Conservation (phyloP, 371 early-diverging fungal species). For the Dentiscutata heterogama region DNA sequence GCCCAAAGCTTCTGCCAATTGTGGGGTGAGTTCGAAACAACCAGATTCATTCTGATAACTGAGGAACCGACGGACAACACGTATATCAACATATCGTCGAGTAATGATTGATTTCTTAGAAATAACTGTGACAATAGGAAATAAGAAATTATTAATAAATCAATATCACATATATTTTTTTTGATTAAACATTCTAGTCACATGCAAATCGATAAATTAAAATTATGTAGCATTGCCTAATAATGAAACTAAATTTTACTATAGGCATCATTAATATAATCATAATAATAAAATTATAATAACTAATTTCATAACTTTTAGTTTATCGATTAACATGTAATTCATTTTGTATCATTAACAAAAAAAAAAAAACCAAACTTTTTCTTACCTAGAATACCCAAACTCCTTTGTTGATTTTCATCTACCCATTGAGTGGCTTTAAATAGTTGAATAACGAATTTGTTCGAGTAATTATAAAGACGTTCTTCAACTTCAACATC, state of each 20-base stretch:
- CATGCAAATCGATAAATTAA: not conserved
- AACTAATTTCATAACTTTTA: too few species aligned
- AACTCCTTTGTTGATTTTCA: conserved; percentile 21
- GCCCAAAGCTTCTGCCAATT: conserved; percentile 28
- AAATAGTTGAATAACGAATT: conserved; percentile 32
- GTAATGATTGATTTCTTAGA: conserved; percentile 22
- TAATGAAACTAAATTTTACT: too few species aligned
- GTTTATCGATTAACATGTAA: too few species aligned
- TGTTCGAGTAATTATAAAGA: conserved; percentile 13
- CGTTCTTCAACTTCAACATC: conserved; percentile 33
- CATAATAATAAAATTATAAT: too few species aligned
- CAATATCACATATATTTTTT: too few species aligned
- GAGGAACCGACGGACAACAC: conserved; percentile 36
- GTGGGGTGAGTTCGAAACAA: conserved; percentile 7
- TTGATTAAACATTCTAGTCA: too few species aligned
- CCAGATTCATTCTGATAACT: conserved; percentile 36
- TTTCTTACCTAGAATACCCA: not conserved
- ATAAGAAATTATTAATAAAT: not conserved
- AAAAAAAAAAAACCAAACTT: too few species aligned
- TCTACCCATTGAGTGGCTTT: conserved; percentile 19
- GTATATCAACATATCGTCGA: conserved; percentile 1
- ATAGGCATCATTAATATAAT: too few species aligned
- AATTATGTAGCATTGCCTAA: too few species aligned
- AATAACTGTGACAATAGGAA: not conserved
- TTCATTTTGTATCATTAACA: too few species aligned